Evolutionary conservation across 2,329 filamentous ascomycete genomes (phyloP), one percentile per base, ranked within the genome.

Genomic region (Drechslera avenae): DNA sequence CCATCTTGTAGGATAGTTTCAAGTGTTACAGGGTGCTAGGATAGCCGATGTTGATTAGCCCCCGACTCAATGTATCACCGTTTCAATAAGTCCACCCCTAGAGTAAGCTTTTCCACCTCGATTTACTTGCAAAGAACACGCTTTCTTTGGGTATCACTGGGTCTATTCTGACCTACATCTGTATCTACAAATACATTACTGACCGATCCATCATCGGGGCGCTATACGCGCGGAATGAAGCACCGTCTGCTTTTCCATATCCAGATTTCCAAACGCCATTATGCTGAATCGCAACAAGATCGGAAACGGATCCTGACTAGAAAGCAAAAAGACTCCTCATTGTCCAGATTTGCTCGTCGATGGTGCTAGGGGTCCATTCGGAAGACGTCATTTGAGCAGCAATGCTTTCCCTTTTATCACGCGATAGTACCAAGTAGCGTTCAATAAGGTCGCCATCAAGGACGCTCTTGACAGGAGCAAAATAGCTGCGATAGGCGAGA

Each of bases 371-470:
- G 86, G 62, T 66, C 70, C 67, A 71, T 34, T 90, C 93, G 1
- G 56, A 59, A 51, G 94, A 86, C 75, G 97, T 94, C 62, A 97
- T 75, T 75, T 97, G 93, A 42, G 84, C 91, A 2, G 93, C 93
- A 78, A 99, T 96, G 84, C 92, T 91, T 75, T 91, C 86, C 81
- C 97, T 96, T 79, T 90, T 92, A 66, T 97, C 93, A 62, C 87
- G 88, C 19, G 88, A 83, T 54, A 99, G 79, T 52, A 94, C 77
- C 51, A 91, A 85, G 75, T 91, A 99, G 62, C 91, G 84, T 79
- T 99, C 94, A 66, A 94, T 96, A 33, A 99, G 79, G 76, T 99
- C 94, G 21, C 94, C 94, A 74, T 99, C 94, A 65, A 99, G 96
- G 21, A 95, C 86, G 7, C 92, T 92, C 81, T 99, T 99, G 34